Evolutionary conservation across 768 basidiomycete species (phyloP), one percentile per base, ranked within the genome.

Genomic region (Pilatotrama ljubarskyi): DNA sequence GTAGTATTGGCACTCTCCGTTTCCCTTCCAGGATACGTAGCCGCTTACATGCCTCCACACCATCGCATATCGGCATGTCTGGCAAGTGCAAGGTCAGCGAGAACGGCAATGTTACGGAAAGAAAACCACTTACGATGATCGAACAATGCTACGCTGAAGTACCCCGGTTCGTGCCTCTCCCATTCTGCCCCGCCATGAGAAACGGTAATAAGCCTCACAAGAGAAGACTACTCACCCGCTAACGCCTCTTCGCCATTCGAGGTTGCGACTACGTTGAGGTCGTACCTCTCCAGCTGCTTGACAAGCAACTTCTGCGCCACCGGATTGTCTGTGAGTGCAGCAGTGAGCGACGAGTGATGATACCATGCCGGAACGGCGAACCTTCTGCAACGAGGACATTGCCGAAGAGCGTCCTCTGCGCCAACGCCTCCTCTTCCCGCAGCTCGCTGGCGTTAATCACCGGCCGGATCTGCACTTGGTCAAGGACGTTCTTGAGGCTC

Each of bases 41-140:
- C 49, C 83, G 80, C 70, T 88, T 88, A 29, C 85, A 80, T 7
- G 88, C 88, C 64, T 89, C 87, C 5, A 90, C 87, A 6, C 88
- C 88, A 66, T 90, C 88, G 62, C 86, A 88, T 50, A 90, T 76
- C 2, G 88, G 88, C 88, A 90, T 90, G 65, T 90, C 88, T 89
- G 50, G 5, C 10, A 15, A 13, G 22, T 5, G 11, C 13, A 4
- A 29, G 18, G 29, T 59, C 49, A 62, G 17, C 6, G 37, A 15
- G 6, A 8, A 2, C 9, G 22, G 17, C 26, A 32, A 52, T 26
- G 13, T 22, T 26, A 41, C 44, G 35, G 26, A 4, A 46, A 35
- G 26, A n/a, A 35, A 5, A 29, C 20, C 2, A 72, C 84, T 69
- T 65, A 88, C 87, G 88, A 69, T 91, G 88, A 65, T 91, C 88